Evolutionary conservation across 2,329 filamentous ascomycete genomes (phyloP).

Genomic region (Ilyonectria mors-panacis): DNA sequence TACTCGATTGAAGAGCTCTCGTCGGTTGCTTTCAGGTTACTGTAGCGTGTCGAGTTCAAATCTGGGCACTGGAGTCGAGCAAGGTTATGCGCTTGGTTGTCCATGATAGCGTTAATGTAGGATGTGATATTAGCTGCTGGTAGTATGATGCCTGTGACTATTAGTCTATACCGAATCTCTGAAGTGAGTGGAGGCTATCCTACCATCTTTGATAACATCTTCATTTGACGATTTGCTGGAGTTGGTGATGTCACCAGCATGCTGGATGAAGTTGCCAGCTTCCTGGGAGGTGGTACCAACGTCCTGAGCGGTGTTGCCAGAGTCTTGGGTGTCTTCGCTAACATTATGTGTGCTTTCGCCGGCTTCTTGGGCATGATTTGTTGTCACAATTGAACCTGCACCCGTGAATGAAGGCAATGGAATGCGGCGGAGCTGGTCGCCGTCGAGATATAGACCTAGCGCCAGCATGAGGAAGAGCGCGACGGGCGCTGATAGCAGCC

Average conservation of each 20-base stretch:
- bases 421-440: conserved; percentile 10
- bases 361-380: neutral
- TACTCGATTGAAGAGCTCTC: conserved; percentile 49
- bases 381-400: neutral
- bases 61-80: conserved; percentile 49
- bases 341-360: neutral
- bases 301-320: neutral
- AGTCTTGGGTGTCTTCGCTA: neutral
- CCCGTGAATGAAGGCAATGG: conserved; percentile 6
- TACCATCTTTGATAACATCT: conserved; percentile 2
- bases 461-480: conserved; percentile 16
- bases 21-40: conserved; percentile 32
- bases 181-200: neutral
- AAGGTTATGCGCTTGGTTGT: conserved; percentile 44
- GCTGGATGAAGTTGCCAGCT: neutral
- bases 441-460: conserved; percentile 14
- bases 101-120: conserved; percentile 51
- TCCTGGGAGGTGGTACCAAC: neutral
- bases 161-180: conserved; percentile 31
- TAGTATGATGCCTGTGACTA: conserved; percentile 45
- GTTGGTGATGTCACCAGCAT: neutral
- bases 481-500: conserved; percentile 18
- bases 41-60: conserved; percentile 42
- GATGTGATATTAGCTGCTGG: conserved; percentile 30
- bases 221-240: neutral